Evolutionary conservation across 148 eudicot genomes (phyloP), one percentile per base, ranked within the genome.

Genomic region (Pharnaceum exiguum): DNA sequence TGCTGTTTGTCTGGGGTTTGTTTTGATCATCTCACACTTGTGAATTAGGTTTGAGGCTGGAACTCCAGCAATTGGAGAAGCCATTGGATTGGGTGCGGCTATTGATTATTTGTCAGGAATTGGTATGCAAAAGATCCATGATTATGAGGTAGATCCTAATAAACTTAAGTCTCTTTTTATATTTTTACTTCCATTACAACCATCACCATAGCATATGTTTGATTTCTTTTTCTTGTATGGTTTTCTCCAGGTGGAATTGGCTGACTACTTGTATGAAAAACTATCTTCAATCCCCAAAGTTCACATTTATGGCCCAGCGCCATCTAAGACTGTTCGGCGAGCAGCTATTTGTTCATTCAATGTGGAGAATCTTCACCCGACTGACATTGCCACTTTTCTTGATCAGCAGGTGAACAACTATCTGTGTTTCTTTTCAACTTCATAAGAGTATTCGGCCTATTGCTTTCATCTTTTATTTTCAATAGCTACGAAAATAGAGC

Each of bases 91-190:
- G 52, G 99, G 99, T 66, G 95, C 91, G 33, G 96, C 99, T 43
- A 78, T 93, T 63, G 99, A 93, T 70, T 93, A 93, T 78, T 74
- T 93, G 5, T 93, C 91, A 43, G 81, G 66, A 62, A 88, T 93
- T 46, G 99, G 99, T 70, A 93, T 93, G 99, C 90, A 85, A 66
- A 83, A 73, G 77, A 88, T 93, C 59, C 96, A 93, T 67, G 91
- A 83, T 60, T 93, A 93, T 51, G 99, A 93, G 96, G 96, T 88
- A n/a, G n/a, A n/a, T n/a, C n/a, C n/a, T n/a, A n/a, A n/a, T n/a
- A n/a, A n/a, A n/a, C n/a, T n/a, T n/a, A n/a, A n/a, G n/a, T n/a
- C n/a, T n/a, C n/a, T n/a, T n/a, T n/a, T n/a, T n/a, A n/a, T n/a
- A n/a, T n/a, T n/a, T n/a, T n/a, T n/a, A n/a, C n/a, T 35, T 12